A percentile compares a stretch with the other conserved stretches of the same genome.
These are phyloP conservation scores for Diplodia intermedia DNA, from an alignment of 2,329 filamentous ascomycete genomes.

Conservation along the genomic window DNA sequence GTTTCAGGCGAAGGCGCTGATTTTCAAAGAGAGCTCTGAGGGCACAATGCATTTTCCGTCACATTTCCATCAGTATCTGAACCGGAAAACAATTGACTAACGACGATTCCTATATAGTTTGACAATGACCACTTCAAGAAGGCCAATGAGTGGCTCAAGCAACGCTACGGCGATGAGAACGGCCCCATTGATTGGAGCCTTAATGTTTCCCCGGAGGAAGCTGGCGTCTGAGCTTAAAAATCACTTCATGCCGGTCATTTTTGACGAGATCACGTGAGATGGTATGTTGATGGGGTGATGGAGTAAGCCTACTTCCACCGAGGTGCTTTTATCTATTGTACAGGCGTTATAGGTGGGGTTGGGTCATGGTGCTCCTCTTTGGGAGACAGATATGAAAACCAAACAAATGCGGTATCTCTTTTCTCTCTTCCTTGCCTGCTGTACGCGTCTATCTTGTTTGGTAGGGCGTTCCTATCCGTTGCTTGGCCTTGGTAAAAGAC, in stretches of 20 bases:
- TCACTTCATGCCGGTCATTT: background rate
- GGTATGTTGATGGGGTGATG: background rate
- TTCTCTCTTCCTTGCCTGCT: background rate
- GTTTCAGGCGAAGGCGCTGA: background rate
- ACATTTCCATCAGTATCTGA: slow-evolving; percentile 45
- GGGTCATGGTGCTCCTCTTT: background rate
- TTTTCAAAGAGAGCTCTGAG: slow-evolving; percentile 31
- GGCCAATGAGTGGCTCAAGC: slow-evolving; percentile 83
- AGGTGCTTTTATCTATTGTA: background rate
- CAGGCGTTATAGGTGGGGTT: background rate
- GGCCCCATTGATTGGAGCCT: slow-evolving; percentile 86
- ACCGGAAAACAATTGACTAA: background rate
- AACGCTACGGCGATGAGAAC: slow-evolving; percentile 75
- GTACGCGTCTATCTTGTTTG: background rate
- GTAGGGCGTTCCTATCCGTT: background rate
- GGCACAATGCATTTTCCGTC: background rate
- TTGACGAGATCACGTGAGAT: background rate
- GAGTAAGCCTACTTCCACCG: background rate
- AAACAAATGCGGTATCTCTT: background rate
- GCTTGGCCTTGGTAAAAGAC: background rate
- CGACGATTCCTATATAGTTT: slow-evolving; percentile 53
- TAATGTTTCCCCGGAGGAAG: slow-evolving; percentile 54
- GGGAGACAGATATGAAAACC: background rate
- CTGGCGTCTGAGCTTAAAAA: slow-evolving; percentile 27
- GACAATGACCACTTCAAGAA: slow-evolving; percentile 81